phyloP scores from a whole-genome alignment of 495 filamentous ascomycete genomes.

The Penicillium paxilli region DNA sequence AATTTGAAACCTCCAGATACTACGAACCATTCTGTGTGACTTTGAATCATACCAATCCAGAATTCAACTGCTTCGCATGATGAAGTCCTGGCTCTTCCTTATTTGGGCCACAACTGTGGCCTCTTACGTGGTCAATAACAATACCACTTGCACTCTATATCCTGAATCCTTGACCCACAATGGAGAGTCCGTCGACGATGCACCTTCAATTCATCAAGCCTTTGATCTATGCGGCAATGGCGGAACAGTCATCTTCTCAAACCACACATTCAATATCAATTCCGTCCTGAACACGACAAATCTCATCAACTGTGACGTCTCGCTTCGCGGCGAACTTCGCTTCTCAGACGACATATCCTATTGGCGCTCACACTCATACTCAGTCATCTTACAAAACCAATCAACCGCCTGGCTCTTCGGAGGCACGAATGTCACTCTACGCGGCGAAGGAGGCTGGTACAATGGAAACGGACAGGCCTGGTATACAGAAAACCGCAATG shows the following conservation, averaged over 20 bases:
- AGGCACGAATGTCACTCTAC: constrained; percentile 36
- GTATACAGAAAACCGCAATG: constrained; percentile 34
- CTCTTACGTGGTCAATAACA: neutral
- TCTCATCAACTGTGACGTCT: constrained; percentile 37
- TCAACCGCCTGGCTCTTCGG: constrained; percentile 50
- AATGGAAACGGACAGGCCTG: constrained; percentile 51
- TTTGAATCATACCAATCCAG: neutral
- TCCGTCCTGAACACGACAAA: constrained; percentile 45
- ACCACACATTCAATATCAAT: constrained; percentile 38
- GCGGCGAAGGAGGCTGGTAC: constrained; percentile 39
- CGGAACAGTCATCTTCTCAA: constrained; percentile 37
- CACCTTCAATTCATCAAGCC: constrained; percentile 41
- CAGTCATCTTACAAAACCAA: constrained; percentile 48
- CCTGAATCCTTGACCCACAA: neutral
- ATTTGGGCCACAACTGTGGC: neutral
- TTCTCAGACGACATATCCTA: constrained; percentile 46
- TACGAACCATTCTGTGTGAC: too few species aligned
- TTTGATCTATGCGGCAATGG: constrained; percentile 40
- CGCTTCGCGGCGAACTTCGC: constrained; percentile 33
- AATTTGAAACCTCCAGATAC: neutral
- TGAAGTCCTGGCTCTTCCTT: neutral
- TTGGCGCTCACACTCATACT: constrained; percentile 43
- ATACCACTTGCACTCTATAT: neutral
- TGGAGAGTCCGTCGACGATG: constrained; percentile 30
- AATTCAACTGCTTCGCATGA: neutral